Base-by-base conservation (phyloP, 2,329 filamentous ascomycete species). In the Fusarium succisae region DNA sequence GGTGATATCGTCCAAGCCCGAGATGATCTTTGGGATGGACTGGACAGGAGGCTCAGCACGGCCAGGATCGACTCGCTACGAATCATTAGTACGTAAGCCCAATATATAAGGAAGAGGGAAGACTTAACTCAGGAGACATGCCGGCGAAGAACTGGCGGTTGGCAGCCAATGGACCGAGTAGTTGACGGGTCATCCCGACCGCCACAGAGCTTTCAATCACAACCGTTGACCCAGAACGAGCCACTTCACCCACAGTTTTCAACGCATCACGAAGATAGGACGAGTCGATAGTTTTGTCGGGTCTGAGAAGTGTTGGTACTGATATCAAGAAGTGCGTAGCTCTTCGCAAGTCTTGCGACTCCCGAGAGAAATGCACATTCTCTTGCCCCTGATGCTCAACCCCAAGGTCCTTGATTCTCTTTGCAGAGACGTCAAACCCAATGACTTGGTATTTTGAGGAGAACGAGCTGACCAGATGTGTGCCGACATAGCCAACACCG, bases 201-300 rank as follows among this genome's bases (percentile, higher is more conserved):
- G 86, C 83, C 35, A 88, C 86, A 8, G 84, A 86, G 67, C 84
- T 87, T 75, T 89, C 87, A 45, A 88, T 83, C 48, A 89, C 84
- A 14, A 88, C 82, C 6, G 83, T 85, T 1, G 83, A 82, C 8
- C 86, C 86, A 7, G 79, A 80, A 5, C 83, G 80, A 10, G 84
- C 86, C 39, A 85, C 78, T 12, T 69, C 76, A 6, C 78, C 78
- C 4, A 88, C 84, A 18, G 81, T 82, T n/a, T 71, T 71, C n/a
- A 88, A 78, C 5, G 86, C 87, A 57, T 80, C 83, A 24, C 80
- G 76, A 20, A 88, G 77, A 69, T 84, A 86, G 8, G 85, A 84
- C 4, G 83, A 82, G 68, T 88, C 84, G 63, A 88, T 81, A 7
- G 81, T 82, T 68, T 83, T 84, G 76, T 88, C 85, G 1, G 80